Conservation (phyloP, 176 grass and related monocot genomes). For the Musa beccarii region DNA sequence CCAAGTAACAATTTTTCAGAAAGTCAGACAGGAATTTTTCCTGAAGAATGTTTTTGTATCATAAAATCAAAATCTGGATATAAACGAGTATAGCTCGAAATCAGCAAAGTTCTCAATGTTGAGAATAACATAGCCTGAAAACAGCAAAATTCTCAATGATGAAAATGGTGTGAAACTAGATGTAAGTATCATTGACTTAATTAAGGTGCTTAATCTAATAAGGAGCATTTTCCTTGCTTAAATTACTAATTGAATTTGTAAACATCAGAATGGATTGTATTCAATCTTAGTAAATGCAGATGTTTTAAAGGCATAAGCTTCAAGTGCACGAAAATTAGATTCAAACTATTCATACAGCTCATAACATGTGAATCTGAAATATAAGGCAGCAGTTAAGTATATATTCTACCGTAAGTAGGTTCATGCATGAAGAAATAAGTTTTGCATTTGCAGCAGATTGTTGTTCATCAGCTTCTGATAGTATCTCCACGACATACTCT, state of each 20-base stretch:
- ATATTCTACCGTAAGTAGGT: conserved; percentile 78
- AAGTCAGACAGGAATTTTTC: not conserved
- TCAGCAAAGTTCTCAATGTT: too few species aligned
- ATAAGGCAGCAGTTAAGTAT: conserved; percentile 8
- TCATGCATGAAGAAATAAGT: conserved; percentile 81
- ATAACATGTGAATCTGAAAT: not conserved
- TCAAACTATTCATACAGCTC: not conserved
- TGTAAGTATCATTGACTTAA: not conserved
- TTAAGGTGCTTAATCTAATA: not conserved
- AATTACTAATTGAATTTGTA: not conserved
- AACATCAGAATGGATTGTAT: too few species aligned
- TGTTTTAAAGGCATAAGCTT: not conserved
- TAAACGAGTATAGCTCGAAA: too few species aligned
- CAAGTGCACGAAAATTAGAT: not conserved
- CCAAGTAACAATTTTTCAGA: not conserved
- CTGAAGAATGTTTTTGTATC: not conserved
- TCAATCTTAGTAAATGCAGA: not conserved
- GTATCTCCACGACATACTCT: conserved; percentile 75
- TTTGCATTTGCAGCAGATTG: conserved; percentile 50
- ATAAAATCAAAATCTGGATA: not conserved
- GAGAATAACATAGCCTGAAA: too few species aligned
- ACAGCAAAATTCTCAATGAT: too few species aligned
- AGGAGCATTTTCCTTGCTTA: not conserved
- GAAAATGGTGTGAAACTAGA: too few species aligned
- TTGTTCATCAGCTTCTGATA: conserved; percentile 64